These are phyloP conservation scores for Sarocladium oryzae DNA, from an alignment of 2,329 filamentous ascomycete species.

Conservation along the genomic window DNA sequence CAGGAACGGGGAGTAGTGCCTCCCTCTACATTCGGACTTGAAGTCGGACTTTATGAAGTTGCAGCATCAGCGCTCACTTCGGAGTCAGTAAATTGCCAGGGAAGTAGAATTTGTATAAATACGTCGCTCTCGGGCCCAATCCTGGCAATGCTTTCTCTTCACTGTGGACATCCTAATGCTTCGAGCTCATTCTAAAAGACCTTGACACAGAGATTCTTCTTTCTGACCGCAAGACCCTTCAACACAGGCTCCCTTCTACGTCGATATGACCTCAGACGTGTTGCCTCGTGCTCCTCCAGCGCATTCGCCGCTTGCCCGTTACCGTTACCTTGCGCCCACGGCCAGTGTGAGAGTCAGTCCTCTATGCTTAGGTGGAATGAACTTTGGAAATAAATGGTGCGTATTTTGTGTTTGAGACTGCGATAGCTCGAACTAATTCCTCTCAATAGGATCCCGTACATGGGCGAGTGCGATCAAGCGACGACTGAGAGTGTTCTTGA, in stretches of 20 bases:
- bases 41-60: too few relatives aligned
- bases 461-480: conserved; percentile 61
- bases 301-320: conserved; percentile 55
- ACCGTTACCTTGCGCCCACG: conserved; percentile 59
- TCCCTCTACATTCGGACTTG: too few relatives aligned
- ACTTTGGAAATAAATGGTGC: conserved; percentile 52
- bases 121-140: too few relatives aligned
- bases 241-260: neutral
- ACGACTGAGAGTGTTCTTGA: conserved; percentile 59
- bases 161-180: too few relatives aligned
- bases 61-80: too few relatives aligned
- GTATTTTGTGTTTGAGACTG: neutral
- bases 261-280: neutral
- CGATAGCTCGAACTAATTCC: conserved; percentile 28
- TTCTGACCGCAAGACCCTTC: too few relatives aligned
- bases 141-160: too few relatives aligned
- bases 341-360: conserved; percentile 63
- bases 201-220: too few relatives aligned
- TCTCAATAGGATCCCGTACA: conserved; percentile 37
- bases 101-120: too few relatives aligned
- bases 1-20: too few relatives aligned
- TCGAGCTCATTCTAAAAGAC: too few relatives aligned
- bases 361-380: conserved; percentile 59
- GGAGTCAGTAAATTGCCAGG: too few relatives aligned
- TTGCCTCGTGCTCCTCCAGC: conserved; percentile 39